Evolutionary conservation across 164 flowering plant species (phyloP).

Genomic region (Dillenia suffruticosa): DNA sequence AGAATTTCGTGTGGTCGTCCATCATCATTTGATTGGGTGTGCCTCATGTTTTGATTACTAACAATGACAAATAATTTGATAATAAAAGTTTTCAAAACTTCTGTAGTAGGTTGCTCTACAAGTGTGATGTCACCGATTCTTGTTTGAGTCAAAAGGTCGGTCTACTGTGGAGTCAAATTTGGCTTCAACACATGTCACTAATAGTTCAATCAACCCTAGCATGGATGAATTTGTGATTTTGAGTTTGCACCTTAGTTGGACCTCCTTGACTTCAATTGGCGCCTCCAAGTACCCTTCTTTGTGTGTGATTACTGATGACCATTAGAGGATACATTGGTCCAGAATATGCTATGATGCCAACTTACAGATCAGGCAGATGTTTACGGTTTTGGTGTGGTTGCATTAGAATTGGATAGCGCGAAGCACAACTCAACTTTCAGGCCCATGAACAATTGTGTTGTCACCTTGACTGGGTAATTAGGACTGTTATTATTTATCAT

Average conservation of each 20-base stretch:
- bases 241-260: slow-evolving; percentile 22
- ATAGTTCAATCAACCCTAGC: too few relatives aligned
- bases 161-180: too few relatives aligned
- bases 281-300: background rate
- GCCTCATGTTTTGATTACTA: too few relatives aligned
- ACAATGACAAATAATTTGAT: too few relatives aligned
- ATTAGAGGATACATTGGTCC: slow-evolving; percentile 71
- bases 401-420: slow-evolving; percentile 50
- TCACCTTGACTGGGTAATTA: slow-evolving; percentile 51
- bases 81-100: too few relatives aligned
- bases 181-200: too few relatives aligned
- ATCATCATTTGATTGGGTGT: too few relatives aligned
- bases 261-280: background rate
- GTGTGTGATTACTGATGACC: background rate
- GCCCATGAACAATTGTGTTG: slow-evolving; percentile 24
- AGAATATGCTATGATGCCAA: slow-evolving; percentile 60
- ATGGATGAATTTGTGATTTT: slow-evolving; percentile 39
- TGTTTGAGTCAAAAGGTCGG: too few relatives aligned
- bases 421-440: slow-evolving; percentile 28
- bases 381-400: slow-evolving; percentile 56
- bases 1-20: too few relatives aligned
- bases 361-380: slow-evolving; percentile 57
- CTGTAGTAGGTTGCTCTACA: too few relatives aligned
- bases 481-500: background rate
- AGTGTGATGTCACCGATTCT: too few relatives aligned